Percentiles rank a stretch among this genome's conserved stretches.
Evolutionary conservation across 2,329 filamentous ascomycete species (phyloP).

Genomic region (Thielaviopsis populi): DNA sequence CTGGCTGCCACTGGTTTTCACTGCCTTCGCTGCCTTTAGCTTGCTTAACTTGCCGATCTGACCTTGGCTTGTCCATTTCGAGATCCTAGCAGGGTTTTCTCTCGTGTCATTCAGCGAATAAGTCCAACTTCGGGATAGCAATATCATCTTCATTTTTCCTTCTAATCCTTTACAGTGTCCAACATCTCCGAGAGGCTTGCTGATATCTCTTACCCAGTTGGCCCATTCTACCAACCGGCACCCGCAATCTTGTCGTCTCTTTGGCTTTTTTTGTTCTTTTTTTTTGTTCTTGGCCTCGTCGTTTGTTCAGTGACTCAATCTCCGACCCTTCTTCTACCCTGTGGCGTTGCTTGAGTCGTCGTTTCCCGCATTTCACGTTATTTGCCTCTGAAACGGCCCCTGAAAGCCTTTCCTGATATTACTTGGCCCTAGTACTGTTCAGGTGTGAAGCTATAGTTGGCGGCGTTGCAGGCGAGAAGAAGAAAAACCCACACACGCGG

Average conservation of each 20-base stretch:
- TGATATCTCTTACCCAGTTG: background rate
- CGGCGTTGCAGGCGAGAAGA: conserved; percentile 16
- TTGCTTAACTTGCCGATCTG: background rate
- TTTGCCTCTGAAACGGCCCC: conserved; percentile 4
- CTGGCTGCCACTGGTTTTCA: no score
- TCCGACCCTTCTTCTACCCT: background rate
- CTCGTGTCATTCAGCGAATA: background rate
- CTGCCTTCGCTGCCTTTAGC: background rate
- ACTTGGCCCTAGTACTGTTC: background rate
- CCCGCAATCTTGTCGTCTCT: background rate
- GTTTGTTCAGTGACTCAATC: background rate
- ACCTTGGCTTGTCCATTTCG: conserved; percentile 1
- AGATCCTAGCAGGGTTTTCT: background rate
- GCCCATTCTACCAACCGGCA: background rate
- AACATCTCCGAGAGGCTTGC: background rate
- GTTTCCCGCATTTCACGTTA: conserved; percentile 3
- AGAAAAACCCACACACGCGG: background rate
- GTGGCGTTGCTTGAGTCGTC: background rate
- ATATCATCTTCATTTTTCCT: background rate
- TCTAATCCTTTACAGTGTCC: background rate
- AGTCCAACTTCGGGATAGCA: background rate
- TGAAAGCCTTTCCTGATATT: conserved; percentile 3
- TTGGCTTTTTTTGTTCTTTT: background rate
- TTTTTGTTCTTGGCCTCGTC: background rate
- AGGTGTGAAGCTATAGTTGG: conserved; percentile 8